Base-by-base conservation (phyloP, 257 asterid species). In the Gentiana straminea region DNA sequence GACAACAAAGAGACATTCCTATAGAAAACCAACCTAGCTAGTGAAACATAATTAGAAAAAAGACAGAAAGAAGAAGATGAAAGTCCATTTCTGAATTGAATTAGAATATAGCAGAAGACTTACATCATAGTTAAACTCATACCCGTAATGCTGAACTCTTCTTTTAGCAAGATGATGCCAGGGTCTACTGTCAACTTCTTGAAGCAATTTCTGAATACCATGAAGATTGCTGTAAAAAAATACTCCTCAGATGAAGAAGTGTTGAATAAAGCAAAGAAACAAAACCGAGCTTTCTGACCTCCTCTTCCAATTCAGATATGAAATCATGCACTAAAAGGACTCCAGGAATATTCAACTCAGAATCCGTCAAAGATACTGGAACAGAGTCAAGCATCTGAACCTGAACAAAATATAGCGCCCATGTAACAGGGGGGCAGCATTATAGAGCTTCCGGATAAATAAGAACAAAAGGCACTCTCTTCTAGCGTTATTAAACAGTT, bases 131-230 rank as follows among this genome's bases (percentile, higher is more conserved):
- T 86, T 63, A 62, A 91, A 87, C 76, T 80, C 96, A 37, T 83
- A 91, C 70, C 98, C 97, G 53, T 84, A 80, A 71, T 91, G 98
- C 64, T 91, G 97, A 73, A 91, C 96, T 70, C 93, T 70, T 81
- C 98, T 76, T 80, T 84, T 91, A 59, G 96, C 96, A 62, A 91
- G 98, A 63, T 71, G 79, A 47, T 75, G 77, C 96, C 96, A 91
- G 8, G 82, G 79, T 67, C 69, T 69, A 63, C 61, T 6, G 70
- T 87, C 98, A 62, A 87, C 95, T 8, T 96, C 94, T 1, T 77
- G 84, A 68, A 91, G 94, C 73, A 91, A 60, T 54, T 79, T 95
- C 98, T 91, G 76, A 55, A 70, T 59, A 53, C 52, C 48, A 38
- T 62, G 11, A 68, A 62, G 38, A 36, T 34, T 46, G 37, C 10